Base-by-base conservation (phyloP, 371 early-diverging fungal genomes). In the Haplosporangium sp. region DNA sequence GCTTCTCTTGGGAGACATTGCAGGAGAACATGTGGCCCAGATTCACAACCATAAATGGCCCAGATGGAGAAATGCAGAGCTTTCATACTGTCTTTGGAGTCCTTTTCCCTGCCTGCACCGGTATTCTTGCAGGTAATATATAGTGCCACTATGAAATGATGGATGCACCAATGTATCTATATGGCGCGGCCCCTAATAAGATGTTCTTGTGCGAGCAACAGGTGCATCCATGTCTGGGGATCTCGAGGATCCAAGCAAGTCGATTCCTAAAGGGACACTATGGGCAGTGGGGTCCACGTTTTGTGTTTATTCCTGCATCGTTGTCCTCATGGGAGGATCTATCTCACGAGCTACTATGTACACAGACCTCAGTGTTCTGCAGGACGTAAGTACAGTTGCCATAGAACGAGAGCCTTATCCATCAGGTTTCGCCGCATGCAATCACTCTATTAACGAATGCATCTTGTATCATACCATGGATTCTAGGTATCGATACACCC, bases 211-310 rank as follows among this genome's bases (percentile, higher is more conserved):
- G 42, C 9, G 7, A 52, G 21, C 36, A 12, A 2, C 20, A 71
- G 82, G 89, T 23, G 89, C 90, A 0, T 87, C 87, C 37, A 85
- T 91, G 88, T 90, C 90, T 16, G 89, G 90, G n/a, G 83, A 86
- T 51, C 82, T 91, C 40, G 81, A 83, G 55, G 86, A 83, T 48
- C 90, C 91, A 8, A 84, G 86, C 80, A 82, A 84, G 46, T 87
- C 89, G 6, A 91, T 91, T 11, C 91, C 91, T 1, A 81, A 71
- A 46, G 91, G 91, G 56, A 90, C 90, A 9, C 69, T 90, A 48
- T 83, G 79, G 74, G 90, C 87, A 5, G 82, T 90, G 3, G 69
- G 79, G 47, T 69, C 85, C 6, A 87, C 90, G 2, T 86, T 85
- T 51, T 55, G 84, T 13, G 74, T 83, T 7, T 91, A 90, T 67